A percentile compares a stretch with the other conserved stretches of the same genome.
These are phyloP conservation scores for Saccharomyces hybrid DNA, from an alignment of 1,139 yeast genomes.

Conservation along the genomic window DNA sequence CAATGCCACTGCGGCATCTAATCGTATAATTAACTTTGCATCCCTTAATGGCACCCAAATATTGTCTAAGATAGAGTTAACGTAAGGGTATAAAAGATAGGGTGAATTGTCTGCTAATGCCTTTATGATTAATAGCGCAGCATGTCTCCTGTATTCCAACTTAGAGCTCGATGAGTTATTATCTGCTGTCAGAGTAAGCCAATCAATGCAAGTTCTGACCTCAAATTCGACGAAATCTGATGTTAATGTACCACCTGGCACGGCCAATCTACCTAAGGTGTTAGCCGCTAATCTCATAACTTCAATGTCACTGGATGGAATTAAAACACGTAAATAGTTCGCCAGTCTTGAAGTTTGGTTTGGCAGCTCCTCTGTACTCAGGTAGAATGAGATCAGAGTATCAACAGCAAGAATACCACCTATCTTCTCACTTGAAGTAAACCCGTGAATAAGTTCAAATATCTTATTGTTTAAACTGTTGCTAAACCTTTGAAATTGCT, in stretches of 20 bases:
- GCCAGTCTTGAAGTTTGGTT: conserved; percentile 88
- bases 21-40: conserved; percentile 61
- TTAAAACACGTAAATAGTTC: conserved; percentile 72
- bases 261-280: conserved; percentile 80
- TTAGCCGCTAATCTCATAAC: conserved; percentile 83
- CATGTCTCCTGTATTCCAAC: conserved; percentile 80
- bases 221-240: conserved; percentile 92
- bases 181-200: conserved; percentile 59
- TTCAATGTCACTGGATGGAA: conserved; percentile 73
- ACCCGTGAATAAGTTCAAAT: conserved; percentile 74
- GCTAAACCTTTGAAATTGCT: conserved; percentile 71
- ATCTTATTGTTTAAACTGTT: conserved; percentile 83
- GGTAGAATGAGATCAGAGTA: conserved; percentile 73
- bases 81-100: conserved; percentile 69
- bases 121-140: conserved; percentile 76
- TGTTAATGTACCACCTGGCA: conserved; percentile 81
- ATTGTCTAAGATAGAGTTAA: conserved; percentile 69
- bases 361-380: conserved; percentile 70
- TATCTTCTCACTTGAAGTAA: conserved; percentile 61
- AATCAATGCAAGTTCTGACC: conserved; percentile 81
- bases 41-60: conserved; percentile 87
- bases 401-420: conserved; percentile 93
- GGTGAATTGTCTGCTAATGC: conserved; percentile 88
- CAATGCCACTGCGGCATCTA: conserved; percentile 78
- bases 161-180: conserved; percentile 46